Conservation (phyloP, 164 flowering plant species). For the Kalanchoe fedtschenkoi region DNA sequence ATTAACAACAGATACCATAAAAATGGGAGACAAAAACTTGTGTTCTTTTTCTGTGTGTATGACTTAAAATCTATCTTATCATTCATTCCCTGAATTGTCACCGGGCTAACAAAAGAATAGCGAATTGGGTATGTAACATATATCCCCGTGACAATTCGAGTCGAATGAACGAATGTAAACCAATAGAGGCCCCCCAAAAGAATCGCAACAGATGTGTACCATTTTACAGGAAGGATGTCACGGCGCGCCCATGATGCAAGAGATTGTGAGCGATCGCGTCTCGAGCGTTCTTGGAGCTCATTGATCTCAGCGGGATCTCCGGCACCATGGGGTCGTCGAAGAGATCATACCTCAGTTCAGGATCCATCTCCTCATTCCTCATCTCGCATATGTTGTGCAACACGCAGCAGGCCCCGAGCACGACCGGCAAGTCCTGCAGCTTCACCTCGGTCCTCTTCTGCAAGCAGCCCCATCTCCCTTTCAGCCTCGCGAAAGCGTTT, state of each 20-base stretch:
- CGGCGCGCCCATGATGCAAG: conserved; percentile 1
- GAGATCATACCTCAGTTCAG: conserved; percentile 13
- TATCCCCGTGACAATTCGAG: neutral
- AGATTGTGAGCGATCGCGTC: conserved; percentile 4
- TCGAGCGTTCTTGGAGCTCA: conserved; percentile 14
- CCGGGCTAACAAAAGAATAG: too few species aligned
- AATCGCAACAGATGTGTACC: neutral
- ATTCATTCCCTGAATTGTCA: too few species aligned
- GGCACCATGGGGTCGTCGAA: conserved; percentile 27
- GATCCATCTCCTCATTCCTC: conserved; percentile 23
- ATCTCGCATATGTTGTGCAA: conserved; percentile 29
- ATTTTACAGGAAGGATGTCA: neutral
- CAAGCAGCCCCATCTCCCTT: conserved; percentile 28
- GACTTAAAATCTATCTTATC: too few species aligned
- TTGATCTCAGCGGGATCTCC: conserved; percentile 18
- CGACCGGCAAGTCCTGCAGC: conserved; percentile 30
- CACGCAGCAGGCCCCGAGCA: conserved; percentile 31
- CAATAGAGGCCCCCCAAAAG: neutral
- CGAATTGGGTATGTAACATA: neutral
- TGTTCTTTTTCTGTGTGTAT: too few species aligned
- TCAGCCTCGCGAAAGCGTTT: conserved; percentile 23
- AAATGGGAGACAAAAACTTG: too few species aligned
- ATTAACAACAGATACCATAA: too few species aligned
- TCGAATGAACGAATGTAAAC: neutral
- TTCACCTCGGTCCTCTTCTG: conserved; percentile 31